phyloP scores from a whole-genome alignment of 306 rosid species.

The Ormosia semicastrata region DNA sequence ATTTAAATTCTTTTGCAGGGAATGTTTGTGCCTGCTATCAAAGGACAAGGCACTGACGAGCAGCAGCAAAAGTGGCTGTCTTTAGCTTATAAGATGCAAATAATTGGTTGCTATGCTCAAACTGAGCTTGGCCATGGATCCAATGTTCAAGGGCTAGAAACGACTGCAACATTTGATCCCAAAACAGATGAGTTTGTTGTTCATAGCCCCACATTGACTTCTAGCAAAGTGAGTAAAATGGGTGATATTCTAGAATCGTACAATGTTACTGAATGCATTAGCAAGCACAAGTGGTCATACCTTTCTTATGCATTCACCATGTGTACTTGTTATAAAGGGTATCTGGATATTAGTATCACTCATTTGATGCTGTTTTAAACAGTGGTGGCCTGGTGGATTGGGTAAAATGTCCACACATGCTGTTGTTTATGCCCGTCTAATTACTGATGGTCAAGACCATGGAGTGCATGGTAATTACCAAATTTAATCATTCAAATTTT shows the following conservation, averaged over 20 bases:
- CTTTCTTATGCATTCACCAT: not conserved
- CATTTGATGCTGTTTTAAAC: constrained; percentile 30
- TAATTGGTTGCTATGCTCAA: constrained; percentile 98
- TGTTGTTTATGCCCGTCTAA: constrained; percentile 85
- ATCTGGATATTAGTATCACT: constrained; percentile 23
- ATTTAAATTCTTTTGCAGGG: constrained; percentile 52
- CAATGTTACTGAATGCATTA: not conserved
- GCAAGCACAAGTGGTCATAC: not conserved
- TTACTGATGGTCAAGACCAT: constrained; percentile 63
- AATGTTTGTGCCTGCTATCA: constrained; percentile 88
- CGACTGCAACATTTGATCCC: constrained; percentile 93
- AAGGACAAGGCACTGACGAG: constrained; percentile 91
- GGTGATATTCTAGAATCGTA: constrained; percentile 10
- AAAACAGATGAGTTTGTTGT: constrained; percentile 79
- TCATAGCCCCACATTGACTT: constrained; percentile 90
- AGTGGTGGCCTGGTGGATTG: constrained; percentile 99
- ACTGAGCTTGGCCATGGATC: constrained; percentile 99
- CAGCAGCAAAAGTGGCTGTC: constrained; percentile 93
- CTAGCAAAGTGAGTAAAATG: constrained; percentile 78
- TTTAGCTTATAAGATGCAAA: constrained; percentile 85
- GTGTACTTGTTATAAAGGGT: not conserved
- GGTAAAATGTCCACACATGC: constrained; percentile 90
- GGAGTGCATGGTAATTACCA: constrained; percentile 78
- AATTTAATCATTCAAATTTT: constrained; percentile 4
- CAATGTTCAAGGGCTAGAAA: constrained; percentile 97